Evolutionary conservation across 176 grass and related monocot species (phyloP), one percentile per base, ranked within the genome.

Genomic region (Oryza punctata): DNA sequence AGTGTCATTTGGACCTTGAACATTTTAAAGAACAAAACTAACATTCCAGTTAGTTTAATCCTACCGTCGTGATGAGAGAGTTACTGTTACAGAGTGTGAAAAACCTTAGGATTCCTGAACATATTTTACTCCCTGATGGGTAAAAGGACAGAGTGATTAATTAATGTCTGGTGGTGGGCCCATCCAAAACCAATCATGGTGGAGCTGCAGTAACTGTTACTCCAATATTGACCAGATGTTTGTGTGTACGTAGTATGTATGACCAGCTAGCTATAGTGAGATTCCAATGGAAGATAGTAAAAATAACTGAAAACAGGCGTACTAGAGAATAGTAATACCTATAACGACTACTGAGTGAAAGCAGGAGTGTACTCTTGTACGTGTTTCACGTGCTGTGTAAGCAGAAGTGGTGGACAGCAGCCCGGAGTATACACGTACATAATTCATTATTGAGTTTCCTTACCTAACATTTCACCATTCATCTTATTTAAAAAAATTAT

Each of bases 171-270:
- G 8, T 1, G 3, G 3, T 28, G 49, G 76, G 54, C 12, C 75
- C 75, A 72, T 13, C 26, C 6, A 41, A 8, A 46, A 5, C 40
- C 75, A 79, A 65, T 85, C 27, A 79, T 49, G 27, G 67, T 52
- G 41, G 40, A 26, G 40, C 67, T 65, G 83, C 33, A 70, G 16
- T 5, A 57, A 78, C 32, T 21, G 37, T 10, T 37, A 41, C 35
- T 37, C 35, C 28, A 72, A 8, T 57, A 57, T 85, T 85, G 84
- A 85, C 75, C 27, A 12, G 76, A 50, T 40, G 14, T 27, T 71
- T 72, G 37, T 23, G 47, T 18, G 15, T 45, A 0, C 4, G 64
- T 28, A 23, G 47, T 7, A 52, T 47, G 4, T 30, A 24, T 49
- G 75, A 65, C 75, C 45, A 47, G 45, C 10, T 47, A 9, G 45